Base-by-base conservation (phyloP, 1,139 yeast genomes). In the Petasospora fabianii region DNA sequence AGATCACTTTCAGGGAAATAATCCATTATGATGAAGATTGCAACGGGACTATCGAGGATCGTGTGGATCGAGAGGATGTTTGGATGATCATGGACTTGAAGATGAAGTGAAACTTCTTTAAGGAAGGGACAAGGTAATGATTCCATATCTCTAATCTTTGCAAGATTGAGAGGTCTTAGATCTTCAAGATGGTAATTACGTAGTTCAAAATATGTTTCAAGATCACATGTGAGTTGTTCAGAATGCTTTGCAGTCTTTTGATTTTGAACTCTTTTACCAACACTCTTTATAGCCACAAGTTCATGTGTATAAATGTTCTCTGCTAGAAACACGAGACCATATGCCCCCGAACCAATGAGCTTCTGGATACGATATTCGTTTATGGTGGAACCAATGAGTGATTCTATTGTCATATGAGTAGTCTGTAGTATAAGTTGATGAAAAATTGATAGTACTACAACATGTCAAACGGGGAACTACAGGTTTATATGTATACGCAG, bases 341-440 rank as follows among this genome's bases (percentile, higher is more conserved):
- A 87, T 17, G 95, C 88, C 28, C 97, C 96, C 1, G 94, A 77
- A 13, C 97, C 96, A n/a, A 86, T 72, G 46, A 80, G 77, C 41
- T 64, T 65, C 38, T 71, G 57, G 29, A 83, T 68, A 43, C 63
- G 66, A 52, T 69, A 71, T 34, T 68, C 66, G 53, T 66, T 63
- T 50, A 71, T 68, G 35, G 73, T 48, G 14, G 53, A 36, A 12
- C 55, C 55, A 16, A 24, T 18, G 18, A 37, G 21, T 16, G 20
- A 3, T 20, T 34, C 37, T 32, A 35, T 32, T 24, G 45, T 36
- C 42, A 42, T 35, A 17, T 13, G 20, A n/a, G n/a, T n/a, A n/a
- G n/a, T n/a, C n/a, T n/a, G n/a, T n/a, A n/a, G n/a, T n/a, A n/a
- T n/a, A n/a, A n/a, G n/a, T n/a, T n/a, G n/a, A n/a, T n/a, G n/a